Conservation (phyloP, 106 monocot species). For the Apostasia shenzhenica region DNA sequence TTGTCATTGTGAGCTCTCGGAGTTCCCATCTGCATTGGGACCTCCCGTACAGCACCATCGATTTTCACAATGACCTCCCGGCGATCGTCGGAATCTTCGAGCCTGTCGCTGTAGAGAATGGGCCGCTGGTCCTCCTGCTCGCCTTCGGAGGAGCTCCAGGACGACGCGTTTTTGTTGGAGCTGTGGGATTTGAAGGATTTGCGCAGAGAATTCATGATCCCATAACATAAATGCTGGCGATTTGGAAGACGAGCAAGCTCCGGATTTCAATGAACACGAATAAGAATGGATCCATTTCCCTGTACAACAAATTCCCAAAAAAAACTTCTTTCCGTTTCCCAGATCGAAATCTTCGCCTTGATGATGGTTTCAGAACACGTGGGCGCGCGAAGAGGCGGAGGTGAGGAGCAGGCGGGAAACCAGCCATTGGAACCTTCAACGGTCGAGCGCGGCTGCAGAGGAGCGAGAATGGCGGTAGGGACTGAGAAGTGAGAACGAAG, state of each 20-base stretch:
- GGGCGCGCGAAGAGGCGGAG: background rate
- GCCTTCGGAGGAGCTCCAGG: slow-evolving; percentile 16
- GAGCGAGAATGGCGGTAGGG: background rate
- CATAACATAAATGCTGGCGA: background rate
- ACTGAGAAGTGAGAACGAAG: too few species aligned
- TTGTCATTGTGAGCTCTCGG: background rate
- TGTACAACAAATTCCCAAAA: background rate
- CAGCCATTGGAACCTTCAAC: background rate
- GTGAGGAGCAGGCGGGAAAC: background rate
- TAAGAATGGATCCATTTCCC: background rate
- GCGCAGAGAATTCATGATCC: slow-evolving; percentile 30
- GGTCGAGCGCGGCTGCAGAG: background rate
- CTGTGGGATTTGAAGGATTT: slow-evolving; percentile 32
- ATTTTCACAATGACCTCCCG: slow-evolving; percentile 46
- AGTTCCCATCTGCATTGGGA: background rate
- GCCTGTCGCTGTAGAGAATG: slow-evolving; percentile 22
- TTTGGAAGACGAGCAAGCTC: background rate
- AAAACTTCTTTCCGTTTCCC: background rate
- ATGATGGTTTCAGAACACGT: background rate
- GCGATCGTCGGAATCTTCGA: background rate
- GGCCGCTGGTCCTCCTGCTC: slow-evolving; percentile 26
- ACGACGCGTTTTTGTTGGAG: slow-evolving; percentile 22
- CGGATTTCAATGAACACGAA: background rate
- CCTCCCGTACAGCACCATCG: slow-evolving; percentile 21
- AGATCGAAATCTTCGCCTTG: background rate